Evolutionary conservation across 2,329 filamentous ascomycete species (phyloP).

Genomic region (Colletotrichum lupini): DNA sequence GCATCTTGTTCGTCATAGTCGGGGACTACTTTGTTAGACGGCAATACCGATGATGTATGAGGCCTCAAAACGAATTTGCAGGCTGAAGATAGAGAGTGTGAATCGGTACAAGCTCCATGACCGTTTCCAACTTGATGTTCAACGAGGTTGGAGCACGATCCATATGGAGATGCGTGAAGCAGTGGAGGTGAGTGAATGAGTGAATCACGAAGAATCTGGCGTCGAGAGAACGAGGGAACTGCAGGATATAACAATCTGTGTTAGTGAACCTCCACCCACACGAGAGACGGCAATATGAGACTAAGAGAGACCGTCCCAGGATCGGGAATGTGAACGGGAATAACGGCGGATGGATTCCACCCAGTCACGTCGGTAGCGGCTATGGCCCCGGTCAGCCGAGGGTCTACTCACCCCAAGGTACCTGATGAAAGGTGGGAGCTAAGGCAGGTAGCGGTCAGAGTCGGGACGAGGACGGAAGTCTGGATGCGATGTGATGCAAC

Average conservation of each 20-base stretch:
- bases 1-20: slow-evolving; percentile 7
- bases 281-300: neutral
- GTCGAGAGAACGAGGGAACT: slow-evolving; percentile 14
- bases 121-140: neutral
- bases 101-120: slow-evolving; percentile 11
- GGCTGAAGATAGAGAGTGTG: neutral
- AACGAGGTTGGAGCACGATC: neutral
- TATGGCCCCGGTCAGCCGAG: slow-evolving; percentile 7
- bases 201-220: neutral
- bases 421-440: neutral
- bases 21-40: neutral
- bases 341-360: slow-evolving; percentile 13
- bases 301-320: slow-evolving; percentile 1
- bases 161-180: neutral
- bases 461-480: slow-evolving; percentile 4
- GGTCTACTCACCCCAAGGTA: neutral
- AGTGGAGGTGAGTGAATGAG: neutral
- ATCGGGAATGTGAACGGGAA: slow-evolving; percentile 29
- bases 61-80: neutral
- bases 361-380: neutral
- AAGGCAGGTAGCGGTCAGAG: neutral
- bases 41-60: slow-evolving; percentile 9
- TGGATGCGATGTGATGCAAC: neutral
- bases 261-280: neutral
- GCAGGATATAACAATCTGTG: slow-evolving; percentile 15